These are phyloP conservation scores for Neoboletus subvelutipes DNA, from an alignment of 768 basidiomycete species.

Conservation along the genomic window DNA sequence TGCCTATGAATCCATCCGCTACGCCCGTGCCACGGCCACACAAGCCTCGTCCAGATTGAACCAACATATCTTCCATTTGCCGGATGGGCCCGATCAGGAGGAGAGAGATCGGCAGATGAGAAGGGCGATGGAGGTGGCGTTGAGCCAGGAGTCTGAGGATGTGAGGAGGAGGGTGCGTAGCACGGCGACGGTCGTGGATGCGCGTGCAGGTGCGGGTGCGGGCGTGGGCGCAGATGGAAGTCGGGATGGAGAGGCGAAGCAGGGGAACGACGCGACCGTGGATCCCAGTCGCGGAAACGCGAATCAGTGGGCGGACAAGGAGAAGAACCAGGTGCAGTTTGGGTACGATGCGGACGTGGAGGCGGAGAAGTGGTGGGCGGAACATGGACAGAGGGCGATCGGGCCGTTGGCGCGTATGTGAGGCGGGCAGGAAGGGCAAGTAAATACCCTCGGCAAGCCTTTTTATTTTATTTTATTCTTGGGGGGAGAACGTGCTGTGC, in stretches of 20 bases:
- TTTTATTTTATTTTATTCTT: not conserved
- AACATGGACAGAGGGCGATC: constrained; percentile 26
- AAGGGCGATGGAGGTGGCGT: constrained; percentile 43
- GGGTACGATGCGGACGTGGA: constrained; percentile 53
- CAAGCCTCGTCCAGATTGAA: constrained; percentile 51
- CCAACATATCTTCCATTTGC: constrained; percentile 53
- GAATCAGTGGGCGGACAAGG: constrained; percentile 60
- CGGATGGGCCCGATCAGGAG: constrained; percentile 53
- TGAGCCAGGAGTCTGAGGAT: constrained; percentile 22
- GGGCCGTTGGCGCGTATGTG: constrained; percentile 16
- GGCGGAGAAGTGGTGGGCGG: constrained; percentile 51
- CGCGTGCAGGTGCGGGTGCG: not conserved
- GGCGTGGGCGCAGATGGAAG: no score
- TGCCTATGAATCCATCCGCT: constrained; percentile 54
- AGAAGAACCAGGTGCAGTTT: constrained; percentile 48
- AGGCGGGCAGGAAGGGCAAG: not conserved
- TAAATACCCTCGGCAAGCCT: not conserved
- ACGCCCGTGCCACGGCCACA: constrained; percentile 46
- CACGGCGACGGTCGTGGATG: constrained; percentile 7
- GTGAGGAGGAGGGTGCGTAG: constrained; percentile 9
- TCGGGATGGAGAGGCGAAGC: not conserved
- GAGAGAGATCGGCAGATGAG: constrained; percentile 52
- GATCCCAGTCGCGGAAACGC: constrained; percentile 34
- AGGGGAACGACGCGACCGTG: not conserved
- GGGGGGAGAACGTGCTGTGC: no score